Evolutionary conservation across 1,284 basidiomycete species (phyloP).

Genomic region (Grifola frondosa): DNA sequence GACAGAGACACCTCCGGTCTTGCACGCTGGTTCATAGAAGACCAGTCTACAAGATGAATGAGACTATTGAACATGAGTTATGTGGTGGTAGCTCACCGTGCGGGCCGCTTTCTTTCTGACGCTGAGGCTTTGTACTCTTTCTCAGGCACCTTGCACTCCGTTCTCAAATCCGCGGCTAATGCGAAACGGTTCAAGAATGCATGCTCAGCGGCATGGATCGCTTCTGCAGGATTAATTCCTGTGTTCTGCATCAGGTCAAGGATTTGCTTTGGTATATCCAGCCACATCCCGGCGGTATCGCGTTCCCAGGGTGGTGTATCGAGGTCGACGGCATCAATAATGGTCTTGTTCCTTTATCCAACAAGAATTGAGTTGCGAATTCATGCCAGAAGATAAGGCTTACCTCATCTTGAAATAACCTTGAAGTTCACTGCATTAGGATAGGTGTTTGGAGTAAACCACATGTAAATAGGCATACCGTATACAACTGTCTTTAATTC

Average conservation of each 20-base stretch:
- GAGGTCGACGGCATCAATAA: constrained; percentile 80
- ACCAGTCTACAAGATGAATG: constrained; percentile 56
- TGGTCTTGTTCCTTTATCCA: constrained; percentile 50
- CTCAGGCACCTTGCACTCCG: constrained; percentile 82
- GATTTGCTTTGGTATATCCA: constrained; percentile 69
- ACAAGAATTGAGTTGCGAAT: not conserved
- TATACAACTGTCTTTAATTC: constrained; percentile 75
- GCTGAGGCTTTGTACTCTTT: constrained; percentile 71
- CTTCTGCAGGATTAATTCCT: constrained; percentile 67
- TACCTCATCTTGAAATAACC: constrained; percentile 58
- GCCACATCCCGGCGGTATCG: constrained; percentile 80
- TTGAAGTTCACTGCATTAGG: constrained; percentile 8
- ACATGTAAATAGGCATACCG: constrained; percentile 49
- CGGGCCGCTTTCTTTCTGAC: constrained; percentile 73
- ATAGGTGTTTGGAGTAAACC: too few relatives aligned
- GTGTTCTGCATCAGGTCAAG: constrained; percentile 57
- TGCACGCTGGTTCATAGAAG: constrained; percentile 78
- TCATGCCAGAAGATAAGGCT: constrained; percentile 5
- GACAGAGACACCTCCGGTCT: constrained; percentile 69
- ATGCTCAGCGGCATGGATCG: constrained; percentile 85
- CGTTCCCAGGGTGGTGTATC: constrained; percentile 80
- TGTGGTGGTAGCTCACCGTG: constrained; percentile 47
- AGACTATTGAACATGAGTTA: not conserved
- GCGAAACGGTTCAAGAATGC: constrained; percentile 81
- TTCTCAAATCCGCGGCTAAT: constrained; percentile 71